phyloP scores from a whole-genome alignment of 1,139 yeast species.

The Pichia sp. region DNA sequence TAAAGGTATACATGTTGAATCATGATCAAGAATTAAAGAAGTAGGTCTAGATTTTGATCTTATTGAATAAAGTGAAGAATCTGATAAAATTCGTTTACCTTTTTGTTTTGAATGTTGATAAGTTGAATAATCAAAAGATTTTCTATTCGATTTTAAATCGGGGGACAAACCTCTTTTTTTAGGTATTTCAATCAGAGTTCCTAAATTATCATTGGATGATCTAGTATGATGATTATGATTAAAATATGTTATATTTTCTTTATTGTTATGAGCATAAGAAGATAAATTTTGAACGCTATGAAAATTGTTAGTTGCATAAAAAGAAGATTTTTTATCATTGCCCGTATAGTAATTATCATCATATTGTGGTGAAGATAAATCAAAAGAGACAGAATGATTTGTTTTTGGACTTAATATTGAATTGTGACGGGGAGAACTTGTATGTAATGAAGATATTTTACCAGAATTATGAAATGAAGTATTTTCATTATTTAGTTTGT shows the following conservation, averaged over 20 bases:
- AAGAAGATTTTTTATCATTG: not conserved
- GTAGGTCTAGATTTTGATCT: slow-evolving; percentile 9
- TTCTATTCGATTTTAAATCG: slow-evolving; percentile 4
- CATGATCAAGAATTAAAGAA: slow-evolving; percentile 8
- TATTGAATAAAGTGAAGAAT: slow-evolving; percentile 7
- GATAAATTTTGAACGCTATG: slow-evolving; percentile 4
- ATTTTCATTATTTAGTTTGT: not conserved
- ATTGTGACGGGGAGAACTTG: not conserved
- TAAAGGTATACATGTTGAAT: slow-evolving; percentile 1
- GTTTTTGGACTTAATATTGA: not conserved
- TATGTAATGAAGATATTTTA: too few relatives aligned
- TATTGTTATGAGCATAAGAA: not conserved
- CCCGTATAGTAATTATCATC: not conserved
- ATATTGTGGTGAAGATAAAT: slow-evolving; percentile 1
- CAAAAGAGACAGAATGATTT: slow-evolving; percentile 8
- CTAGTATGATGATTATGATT: too few relatives aligned
- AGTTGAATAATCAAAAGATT: slow-evolving; percentile 7
- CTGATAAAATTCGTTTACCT: slow-evolving; percentile 5
- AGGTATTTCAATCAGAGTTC: slow-evolving; percentile 8
- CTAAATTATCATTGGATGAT: not conserved
- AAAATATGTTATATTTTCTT: too few relatives aligned
- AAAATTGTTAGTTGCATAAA: not conserved
- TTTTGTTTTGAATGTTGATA: slow-evolving; percentile 4
- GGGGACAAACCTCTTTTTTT: slow-evolving; percentile 1
- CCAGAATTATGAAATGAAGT: too few relatives aligned